Evolutionary conservation across 2,329 filamentous ascomycete genomes (phyloP).

Genomic region (Thelonectria rubi): DNA sequence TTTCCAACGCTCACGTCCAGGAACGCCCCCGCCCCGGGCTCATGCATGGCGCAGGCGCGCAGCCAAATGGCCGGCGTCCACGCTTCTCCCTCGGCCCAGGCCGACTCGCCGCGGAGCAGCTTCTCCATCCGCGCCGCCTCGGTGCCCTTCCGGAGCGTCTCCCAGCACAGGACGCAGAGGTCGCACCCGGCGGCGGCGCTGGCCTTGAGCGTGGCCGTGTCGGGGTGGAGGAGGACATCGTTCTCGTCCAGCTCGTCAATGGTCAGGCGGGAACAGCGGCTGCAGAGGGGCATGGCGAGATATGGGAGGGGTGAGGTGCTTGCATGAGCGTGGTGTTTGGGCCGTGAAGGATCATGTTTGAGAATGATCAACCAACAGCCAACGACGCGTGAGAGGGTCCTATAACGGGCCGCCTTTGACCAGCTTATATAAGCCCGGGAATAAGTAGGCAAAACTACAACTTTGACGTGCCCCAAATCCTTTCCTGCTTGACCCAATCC

Average conservation of each 20-base stretch:
- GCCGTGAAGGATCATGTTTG: too few species aligned
- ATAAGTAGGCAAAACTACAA: not conserved
- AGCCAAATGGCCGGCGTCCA: not conserved
- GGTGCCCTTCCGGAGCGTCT: not conserved
- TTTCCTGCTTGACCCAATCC: constrained; percentile 38
- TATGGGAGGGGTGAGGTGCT: too few species aligned
- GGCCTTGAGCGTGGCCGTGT: not conserved
- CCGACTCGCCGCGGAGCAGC: not conserved
- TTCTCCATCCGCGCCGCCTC: not conserved
- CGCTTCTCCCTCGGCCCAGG: not conserved
- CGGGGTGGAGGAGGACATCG: not conserved
- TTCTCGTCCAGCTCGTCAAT: not conserved
- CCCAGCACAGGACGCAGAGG: not conserved
- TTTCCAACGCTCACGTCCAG: not conserved
- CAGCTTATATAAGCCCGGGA: too few species aligned
- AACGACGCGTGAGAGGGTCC: too few species aligned
- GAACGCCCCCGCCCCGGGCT: not conserved
- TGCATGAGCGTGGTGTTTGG: too few species aligned
- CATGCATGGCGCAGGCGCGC: not conserved
- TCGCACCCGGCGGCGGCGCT: not conserved
- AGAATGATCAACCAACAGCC: too few species aligned
- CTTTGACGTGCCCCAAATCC: constrained; percentile 38
- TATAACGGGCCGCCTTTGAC: too few species aligned
- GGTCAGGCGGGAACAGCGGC: not conserved
- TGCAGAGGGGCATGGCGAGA: not conserved